Base-by-base conservation (phyloP, 805 yeast species). In the Groenewaldozyma salmanticensis region DNA sequence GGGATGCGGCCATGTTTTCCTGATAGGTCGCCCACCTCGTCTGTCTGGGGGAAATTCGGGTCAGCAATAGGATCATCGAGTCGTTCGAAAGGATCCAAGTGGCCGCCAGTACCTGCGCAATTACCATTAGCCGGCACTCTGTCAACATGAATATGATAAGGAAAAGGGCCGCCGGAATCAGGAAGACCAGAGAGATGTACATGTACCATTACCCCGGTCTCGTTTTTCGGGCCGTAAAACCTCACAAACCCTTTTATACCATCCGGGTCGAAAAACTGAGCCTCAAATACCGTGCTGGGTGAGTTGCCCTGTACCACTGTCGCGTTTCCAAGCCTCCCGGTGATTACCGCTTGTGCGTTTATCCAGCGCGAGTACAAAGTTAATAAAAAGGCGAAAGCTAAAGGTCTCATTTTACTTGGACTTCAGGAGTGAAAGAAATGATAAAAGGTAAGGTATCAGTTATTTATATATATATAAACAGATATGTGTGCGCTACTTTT, bases 1-100 rank as follows among this genome's bases (percentile, higher is more conserved):
- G 79, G 71, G 53, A 81, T 77, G 62, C 64, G 71, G 9, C 90
- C 90, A 59, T 81, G 87, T 57, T 80, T 81, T 34, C 90, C 90
- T 27, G 83, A 73, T 51, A 81, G 72, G 54, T 81, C 88, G 43
- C 90, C 90, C 33, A 80, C 74, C 59, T 77, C 77, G 57, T 86
- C 81, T 5, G 77, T 58, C 58, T 80, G 80, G 50, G 70, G 66
- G 15, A 64, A 64, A 42, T 66, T 64, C 21, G 58, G 49, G 40
- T 71, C 78, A 58, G 85, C 79, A 37, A 65, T 67, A 40, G 64
- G 65, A 5, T 53, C 55, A 17, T 66, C 59, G 6, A 71, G 60
- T 4, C 84, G 79, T 41, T 64, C 55, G 54, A 70, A 79, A 3
- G 88, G 88, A 52, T 81, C 79, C 44, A 81, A 75, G 48, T 76